Evolutionary conservation across 345 rosid species (phyloP).

Genomic region (Eucalyptus virginea): DNA sequence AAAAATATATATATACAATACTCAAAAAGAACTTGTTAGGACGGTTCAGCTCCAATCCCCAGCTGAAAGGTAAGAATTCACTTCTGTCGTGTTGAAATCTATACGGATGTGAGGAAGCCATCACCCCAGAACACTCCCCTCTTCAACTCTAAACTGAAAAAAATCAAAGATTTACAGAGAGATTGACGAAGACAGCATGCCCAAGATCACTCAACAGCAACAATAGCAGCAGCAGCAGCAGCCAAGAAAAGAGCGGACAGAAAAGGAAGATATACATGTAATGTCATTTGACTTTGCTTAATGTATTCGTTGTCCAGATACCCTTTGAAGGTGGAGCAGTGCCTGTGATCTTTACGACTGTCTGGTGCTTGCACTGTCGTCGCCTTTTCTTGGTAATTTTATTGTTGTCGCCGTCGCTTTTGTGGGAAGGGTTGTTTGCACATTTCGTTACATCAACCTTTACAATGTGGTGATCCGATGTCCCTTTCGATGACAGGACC

Average conservation of each 20-base stretch:
- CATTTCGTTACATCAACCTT: conserved; percentile 55
- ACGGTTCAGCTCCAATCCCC: neutral
- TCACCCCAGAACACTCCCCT: neutral
- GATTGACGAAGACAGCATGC: neutral
- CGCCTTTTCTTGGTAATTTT: neutral
- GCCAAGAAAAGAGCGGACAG: neutral
- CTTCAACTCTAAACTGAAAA: neutral
- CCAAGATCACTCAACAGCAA: neutral
- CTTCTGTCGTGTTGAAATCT: neutral
- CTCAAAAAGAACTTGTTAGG: neutral
- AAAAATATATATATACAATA: neutral
- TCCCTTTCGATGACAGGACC: conserved; percentile 79
- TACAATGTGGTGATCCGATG: conserved; percentile 90
- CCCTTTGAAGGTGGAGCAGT: conserved; percentile 22
- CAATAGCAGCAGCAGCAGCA: neutral
- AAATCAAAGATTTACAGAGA: neutral
- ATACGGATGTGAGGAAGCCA: neutral
- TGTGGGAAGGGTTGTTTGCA: neutral
- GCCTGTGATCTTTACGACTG: conserved; percentile 26
- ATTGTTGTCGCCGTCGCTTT: neutral
- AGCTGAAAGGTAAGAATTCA: neutral
- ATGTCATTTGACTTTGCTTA: neutral
- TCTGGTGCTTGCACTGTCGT: conserved; percentile 1
- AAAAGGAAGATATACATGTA: neutral
- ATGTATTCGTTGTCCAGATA: conserved; percentile 33